A percentile compares a stretch with the other conserved stretches of the same genome.
These are phyloP conservation scores for Didymella segeticola DNA, from an alignment of 2,329 filamentous ascomycete species.

Conservation along the genomic window DNA sequence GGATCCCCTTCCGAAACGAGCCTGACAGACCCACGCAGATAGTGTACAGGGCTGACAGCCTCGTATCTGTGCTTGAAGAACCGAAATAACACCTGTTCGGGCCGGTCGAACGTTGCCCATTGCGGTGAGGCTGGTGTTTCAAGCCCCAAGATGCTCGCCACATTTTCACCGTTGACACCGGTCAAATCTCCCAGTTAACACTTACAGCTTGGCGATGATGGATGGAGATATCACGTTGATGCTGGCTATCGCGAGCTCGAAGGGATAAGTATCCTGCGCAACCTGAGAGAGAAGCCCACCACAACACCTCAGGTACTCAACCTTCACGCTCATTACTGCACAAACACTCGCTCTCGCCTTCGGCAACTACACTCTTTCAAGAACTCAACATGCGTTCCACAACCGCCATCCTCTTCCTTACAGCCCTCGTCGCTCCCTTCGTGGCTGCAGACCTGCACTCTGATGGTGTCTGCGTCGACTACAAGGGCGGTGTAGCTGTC, in stretches of 20 bases:
- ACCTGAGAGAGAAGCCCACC: conserved; percentile 1
- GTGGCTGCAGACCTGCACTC: conserved; percentile 30
- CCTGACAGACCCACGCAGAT: background rate
- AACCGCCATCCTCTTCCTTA: conserved; percentile 18
- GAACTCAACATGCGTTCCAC: conserved; percentile 30
- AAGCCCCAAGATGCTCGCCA: conserved; percentile 17
- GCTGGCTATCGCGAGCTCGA: background rate
- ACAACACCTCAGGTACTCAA: background rate
- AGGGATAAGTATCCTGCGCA: conserved; percentile 8
- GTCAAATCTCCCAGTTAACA: conserved; percentile 4
- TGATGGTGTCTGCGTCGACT: conserved; percentile 30
- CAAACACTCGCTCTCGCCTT: background rate
- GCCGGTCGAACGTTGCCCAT: conserved; percentile 8
- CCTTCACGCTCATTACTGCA: background rate
- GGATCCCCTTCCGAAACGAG: background rate
- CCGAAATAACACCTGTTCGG: conserved; percentile 18
- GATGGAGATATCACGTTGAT: background rate
- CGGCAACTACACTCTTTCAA: conserved; percentile 4
- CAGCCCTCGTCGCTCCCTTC: conserved; percentile 20
- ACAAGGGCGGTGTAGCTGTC: conserved; percentile 23
- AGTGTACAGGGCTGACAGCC: background rate
- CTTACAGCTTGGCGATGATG: conserved; percentile 2
- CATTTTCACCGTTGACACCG: conserved; percentile 13
- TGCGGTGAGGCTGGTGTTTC: conserved; percentile 16
- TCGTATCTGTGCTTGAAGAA: conserved; percentile 8